phyloP scores from a whole-genome alignment of 805 yeast genomes.

The Yamadazyma sp. region DNA sequence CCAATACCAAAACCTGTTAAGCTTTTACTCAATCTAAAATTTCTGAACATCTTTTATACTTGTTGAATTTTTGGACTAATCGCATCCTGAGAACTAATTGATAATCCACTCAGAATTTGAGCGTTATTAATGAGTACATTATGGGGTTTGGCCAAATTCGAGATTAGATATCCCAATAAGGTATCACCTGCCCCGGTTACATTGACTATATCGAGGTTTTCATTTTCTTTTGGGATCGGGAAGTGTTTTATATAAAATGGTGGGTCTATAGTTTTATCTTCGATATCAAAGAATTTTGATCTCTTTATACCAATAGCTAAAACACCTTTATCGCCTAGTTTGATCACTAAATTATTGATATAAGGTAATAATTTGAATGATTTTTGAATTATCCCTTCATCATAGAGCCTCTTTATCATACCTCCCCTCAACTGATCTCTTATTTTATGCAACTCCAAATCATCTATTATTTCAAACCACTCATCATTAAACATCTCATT shows the following conservation, averaged over 20 bases:
- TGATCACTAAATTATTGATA: slow-evolving; percentile 61
- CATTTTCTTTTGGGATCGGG: slow-evolving; percentile 36
- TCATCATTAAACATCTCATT: slow-evolving; percentile 43
- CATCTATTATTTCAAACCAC: slow-evolving; percentile 77
- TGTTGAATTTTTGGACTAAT: slow-evolving; percentile 22
- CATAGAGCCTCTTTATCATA: slow-evolving; percentile 23
- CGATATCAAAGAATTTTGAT: slow-evolving; percentile 18
- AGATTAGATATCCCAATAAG: slow-evolving; percentile 60
- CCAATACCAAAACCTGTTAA: not conserved
- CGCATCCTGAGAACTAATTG: slow-evolving; percentile 20
- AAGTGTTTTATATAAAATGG: slow-evolving; percentile 68
- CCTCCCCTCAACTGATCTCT: slow-evolving; percentile 42
- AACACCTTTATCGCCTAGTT: slow-evolving; percentile 67
- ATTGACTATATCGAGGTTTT: slow-evolving; percentile 41
- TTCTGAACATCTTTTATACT: slow-evolving; percentile 4
- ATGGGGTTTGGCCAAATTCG: slow-evolving; percentile 17
- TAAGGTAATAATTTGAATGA: slow-evolving; percentile 73
- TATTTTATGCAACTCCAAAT: slow-evolving; percentile 33
- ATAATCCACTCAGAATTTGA: slow-evolving; percentile 39
- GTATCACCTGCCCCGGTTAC: slow-evolving; percentile 93
- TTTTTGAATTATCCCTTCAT: slow-evolving; percentile 57
- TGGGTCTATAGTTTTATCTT: not conserved
- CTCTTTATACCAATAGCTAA: slow-evolving; percentile 31
- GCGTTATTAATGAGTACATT: slow-evolving; percentile 24
- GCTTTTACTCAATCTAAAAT: not conserved